Conservation (phyloP, 2,329 filamentous ascomycete genomes). For the Kalaharituber pfeilii region DNA sequence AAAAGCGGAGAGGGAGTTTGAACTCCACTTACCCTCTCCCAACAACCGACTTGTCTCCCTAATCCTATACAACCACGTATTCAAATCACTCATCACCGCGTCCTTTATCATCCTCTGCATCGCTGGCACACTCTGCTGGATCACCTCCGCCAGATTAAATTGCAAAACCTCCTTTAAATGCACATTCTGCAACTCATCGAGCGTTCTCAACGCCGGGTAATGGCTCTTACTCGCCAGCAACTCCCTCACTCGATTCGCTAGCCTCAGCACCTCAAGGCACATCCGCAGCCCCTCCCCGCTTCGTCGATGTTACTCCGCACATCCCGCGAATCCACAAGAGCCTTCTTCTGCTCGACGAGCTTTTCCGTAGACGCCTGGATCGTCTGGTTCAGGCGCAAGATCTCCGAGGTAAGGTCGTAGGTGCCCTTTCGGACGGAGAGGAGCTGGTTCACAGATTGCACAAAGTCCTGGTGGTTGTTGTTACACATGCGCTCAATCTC, state of each 20-base stretch:
- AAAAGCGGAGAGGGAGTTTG: too few relatives aligned
- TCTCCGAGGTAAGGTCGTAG: conserved; percentile 72
- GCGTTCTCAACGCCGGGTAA: conserved; percentile 78
- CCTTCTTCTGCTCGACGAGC: conserved; percentile 84
- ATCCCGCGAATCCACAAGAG: conserved; percentile 75
- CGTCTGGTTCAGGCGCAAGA: conserved; percentile 78
- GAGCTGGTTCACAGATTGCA: conserved; percentile 84
- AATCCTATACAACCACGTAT: conserved; percentile 90
- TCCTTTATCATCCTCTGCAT: conserved; percentile 89
- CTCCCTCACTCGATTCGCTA: conserved; percentile 88
- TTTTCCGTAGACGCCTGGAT: conserved; percentile 92
- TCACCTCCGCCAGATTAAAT: conserved; percentile 86
- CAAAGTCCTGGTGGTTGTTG: conserved; percentile 92
- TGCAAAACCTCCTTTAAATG: conserved; percentile 87
- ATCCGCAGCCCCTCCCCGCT: conserved; percentile 75
- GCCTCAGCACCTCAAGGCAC: conserved; percentile 76
- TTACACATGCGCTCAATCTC: conserved; percentile 92
- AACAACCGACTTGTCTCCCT: conserved; percentile 91
- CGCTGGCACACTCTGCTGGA: conserved; percentile 84
- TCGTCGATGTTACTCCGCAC: conserved; percentile 94
- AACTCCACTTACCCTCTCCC: conserved; percentile 43
- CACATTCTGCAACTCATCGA: conserved; percentile 92
- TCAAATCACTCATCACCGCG: conserved; percentile 89
- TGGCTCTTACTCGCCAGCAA: conserved; percentile 84
- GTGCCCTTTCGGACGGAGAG: conserved; percentile 82